Percentiles rank a stretch among this genome's conserved stretches.
These are phyloP conservation scores for Bipolaris cookei DNA, from an alignment of 2,329 filamentous ascomycete genomes.

Conservation along the genomic window DNA sequence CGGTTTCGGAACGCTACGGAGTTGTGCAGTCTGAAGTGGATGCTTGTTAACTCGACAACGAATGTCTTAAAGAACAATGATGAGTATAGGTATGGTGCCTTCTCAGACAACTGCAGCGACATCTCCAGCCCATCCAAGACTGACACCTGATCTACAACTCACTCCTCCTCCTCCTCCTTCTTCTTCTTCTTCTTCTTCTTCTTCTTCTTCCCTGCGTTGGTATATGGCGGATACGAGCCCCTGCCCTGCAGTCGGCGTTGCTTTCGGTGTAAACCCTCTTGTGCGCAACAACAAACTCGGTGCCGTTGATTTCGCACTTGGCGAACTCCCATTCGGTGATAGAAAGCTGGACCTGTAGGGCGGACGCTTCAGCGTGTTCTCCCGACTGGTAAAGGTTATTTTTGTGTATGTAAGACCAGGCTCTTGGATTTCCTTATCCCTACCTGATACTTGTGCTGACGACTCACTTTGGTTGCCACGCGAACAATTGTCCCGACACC, in stretches of 20 bases:
- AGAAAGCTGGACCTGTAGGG: slow-evolving; percentile 59
- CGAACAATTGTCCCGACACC: slow-evolving; percentile 67
- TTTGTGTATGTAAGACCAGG: slow-evolving; percentile 52
- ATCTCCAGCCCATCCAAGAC: slow-evolving; percentile 42
- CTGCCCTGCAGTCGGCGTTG: slow-evolving; percentile 60
- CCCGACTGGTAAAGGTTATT: slow-evolving; percentile 58
- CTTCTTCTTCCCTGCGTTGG: slow-evolving; percentile 54
- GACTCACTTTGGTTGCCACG: slow-evolving; percentile 60
- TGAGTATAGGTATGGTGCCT: background rate
- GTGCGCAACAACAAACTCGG: slow-evolving; percentile 65
- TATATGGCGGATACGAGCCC: slow-evolving; percentile 61
- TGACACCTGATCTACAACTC: slow-evolving; percentile 50
- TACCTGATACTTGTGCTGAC: background rate
- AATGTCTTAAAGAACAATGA: background rate
- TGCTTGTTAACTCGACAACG: no score
- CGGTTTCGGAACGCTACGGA: no score
- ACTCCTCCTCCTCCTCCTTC: slow-evolving; percentile 54
- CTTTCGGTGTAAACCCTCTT: slow-evolving; percentile 59
- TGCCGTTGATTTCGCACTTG: slow-evolving; percentile 66
- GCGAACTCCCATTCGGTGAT: slow-evolving; percentile 63
- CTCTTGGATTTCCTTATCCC: slow-evolving; percentile 11
- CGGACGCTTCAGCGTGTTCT: slow-evolving; percentile 56
- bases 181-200: no score
- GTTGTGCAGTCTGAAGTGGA: no score
- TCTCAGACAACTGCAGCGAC: slow-evolving; percentile 21